Evolutionary conservation across 257 asterid species (phyloP), one percentile per base, ranked within the genome.

Genomic region (Nemophila menziesii): DNA sequence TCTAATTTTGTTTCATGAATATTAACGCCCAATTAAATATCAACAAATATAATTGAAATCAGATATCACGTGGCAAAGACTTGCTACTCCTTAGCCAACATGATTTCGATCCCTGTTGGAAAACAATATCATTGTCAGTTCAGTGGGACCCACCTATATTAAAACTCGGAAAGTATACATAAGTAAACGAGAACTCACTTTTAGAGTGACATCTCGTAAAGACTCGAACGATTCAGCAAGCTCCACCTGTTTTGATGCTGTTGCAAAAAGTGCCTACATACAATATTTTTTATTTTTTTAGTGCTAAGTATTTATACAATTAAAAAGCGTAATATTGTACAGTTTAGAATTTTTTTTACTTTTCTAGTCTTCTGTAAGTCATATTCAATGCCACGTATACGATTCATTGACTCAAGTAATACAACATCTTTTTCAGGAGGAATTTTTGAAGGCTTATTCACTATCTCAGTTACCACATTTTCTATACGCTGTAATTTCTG

Each of bases 321-420:
- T 8, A 37, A 15, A 45, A 36, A 45, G 19, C 15, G 22, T n/a
- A 41, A 16, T 8, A 18, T 12, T 41, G 24, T 18, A 22, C n/a
- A n/a, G n/a, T n/a, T n/a, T n/a, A n/a, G 39, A 5, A 7, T 23
- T 8, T 27, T 22, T 40, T 74, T 48, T 67, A 85, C 96, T 52
- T 66, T 90, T 70, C 54, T 79, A 41, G 96, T 90, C 82, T 76
- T 82, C 55, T 77, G 93, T 66, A 90, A 63, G 68, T 90, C 96
- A 26, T 70, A 55, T 66, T 90, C 96, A 38, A 90, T 73, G 68
- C 76, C 77, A 67, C 68, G 85, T 57, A 90, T 90, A 52, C 99
- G 94, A 62, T 54, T 71, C 83, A 90, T 56, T 17, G 93, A 90
- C 54, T 90, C 96, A 3, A 60, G 86, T 51, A 90, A 71, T 22